Percentiles rank a stretch among this genome's conserved stretches.
Conservation (phyloP, 73 alveolate species). For the Tetrahymena thermophila region DNA sequence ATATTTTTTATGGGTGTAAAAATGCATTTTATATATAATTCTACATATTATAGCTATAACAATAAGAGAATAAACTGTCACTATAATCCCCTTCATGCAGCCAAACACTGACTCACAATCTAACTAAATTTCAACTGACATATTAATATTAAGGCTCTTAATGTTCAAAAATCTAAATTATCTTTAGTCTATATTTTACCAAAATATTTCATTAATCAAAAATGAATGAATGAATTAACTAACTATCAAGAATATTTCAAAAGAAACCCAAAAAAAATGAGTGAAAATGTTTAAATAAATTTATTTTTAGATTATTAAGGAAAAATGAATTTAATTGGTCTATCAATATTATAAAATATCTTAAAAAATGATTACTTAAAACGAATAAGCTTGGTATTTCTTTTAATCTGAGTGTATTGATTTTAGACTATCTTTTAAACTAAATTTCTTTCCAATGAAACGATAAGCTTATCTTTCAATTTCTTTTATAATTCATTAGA, state of each 20-base stretch:
- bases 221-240: too few species aligned
- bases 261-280: too few species aligned
- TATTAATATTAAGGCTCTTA: not conserved
- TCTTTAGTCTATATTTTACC: not conserved
- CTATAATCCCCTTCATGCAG: not conserved
- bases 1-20: not conserved
- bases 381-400: not conserved
- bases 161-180: not conserved
- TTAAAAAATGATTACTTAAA: not conserved
- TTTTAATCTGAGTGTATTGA: not conserved
- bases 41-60: not conserved
- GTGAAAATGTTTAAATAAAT: not conserved
- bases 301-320: too few species aligned
- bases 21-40: not conserved
- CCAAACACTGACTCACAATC: not conserved
- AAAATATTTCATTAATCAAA: not conserved
- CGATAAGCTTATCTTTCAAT: not conserved
- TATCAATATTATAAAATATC: too few species aligned
- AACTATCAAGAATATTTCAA: not conserved
- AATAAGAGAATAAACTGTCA: not conserved
- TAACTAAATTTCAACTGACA: not conserved
- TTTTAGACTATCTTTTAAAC: not conserved
- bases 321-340: too few species aligned
- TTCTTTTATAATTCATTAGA: not conserved
- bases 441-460: not conserved